These are phyloP conservation scores for Phaeolepiota aurea DNA, from an alignment of 768 basidiomycete species.

Conservation along the genomic window DNA sequence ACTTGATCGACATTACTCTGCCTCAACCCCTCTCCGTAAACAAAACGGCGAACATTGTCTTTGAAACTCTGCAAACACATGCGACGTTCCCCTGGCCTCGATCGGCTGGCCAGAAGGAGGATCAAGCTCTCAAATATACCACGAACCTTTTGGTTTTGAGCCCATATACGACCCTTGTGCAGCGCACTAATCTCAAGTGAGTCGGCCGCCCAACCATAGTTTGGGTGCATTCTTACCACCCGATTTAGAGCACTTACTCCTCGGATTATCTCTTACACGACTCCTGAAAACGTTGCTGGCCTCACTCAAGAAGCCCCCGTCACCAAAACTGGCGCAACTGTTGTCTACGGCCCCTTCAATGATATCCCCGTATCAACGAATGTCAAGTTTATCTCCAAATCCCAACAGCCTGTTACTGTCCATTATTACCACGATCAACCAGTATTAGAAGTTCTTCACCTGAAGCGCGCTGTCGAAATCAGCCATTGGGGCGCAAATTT, in stretches of 20 bases:
- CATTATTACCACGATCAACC: conserved; percentile 85
- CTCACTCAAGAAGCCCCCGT: conserved; percentile 55
- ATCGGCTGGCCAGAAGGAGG: conserved; percentile 63
- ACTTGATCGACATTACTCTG: conserved; percentile 55
- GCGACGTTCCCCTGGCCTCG: conserved; percentile 71
- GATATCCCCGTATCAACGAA: conserved; percentile 60
- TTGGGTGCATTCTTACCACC: not conserved
- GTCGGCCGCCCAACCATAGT: conserved; percentile 14
- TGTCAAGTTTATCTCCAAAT: conserved; percentile 41
- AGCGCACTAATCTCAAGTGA: conserved; percentile 83
- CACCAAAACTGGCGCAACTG: conserved; percentile 67
- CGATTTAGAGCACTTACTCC: conserved; percentile 56
- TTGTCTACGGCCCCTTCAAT: conserved; percentile 87
- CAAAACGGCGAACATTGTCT: conserved; percentile 63
- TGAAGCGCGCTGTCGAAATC: conserved; percentile 78
- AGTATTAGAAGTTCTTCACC: conserved; percentile 62
- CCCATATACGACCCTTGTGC: conserved; percentile 73
- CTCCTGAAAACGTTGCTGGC: conserved; percentile 48
- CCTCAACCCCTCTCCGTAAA: conserved; percentile 52
- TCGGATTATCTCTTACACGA: conserved; percentile 63
- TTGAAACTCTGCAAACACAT: conserved; percentile 76
- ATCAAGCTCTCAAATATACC: conserved; percentile 72
- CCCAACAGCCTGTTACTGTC: conserved; percentile 60
- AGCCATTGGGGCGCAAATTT: conserved; percentile 97
- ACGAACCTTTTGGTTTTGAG: conserved; percentile 77